phyloP scores from a whole-genome alignment of 2,329 filamentous ascomycete species.

The Xenosphaeropsis pyriputrescens region DNA sequence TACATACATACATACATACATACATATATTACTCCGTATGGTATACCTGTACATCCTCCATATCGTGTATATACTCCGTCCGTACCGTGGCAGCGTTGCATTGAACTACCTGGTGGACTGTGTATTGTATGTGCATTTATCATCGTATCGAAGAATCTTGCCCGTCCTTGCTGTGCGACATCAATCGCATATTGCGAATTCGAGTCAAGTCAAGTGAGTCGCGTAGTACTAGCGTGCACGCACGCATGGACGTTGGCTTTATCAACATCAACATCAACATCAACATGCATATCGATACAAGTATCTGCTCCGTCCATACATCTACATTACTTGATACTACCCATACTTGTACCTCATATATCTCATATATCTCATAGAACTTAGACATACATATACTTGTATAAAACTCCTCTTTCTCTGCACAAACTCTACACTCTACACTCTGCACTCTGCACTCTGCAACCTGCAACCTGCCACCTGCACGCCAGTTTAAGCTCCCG shows the following conservation, averaged over 20 bases:
- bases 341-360: neutral
- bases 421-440: no score
- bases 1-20: neutral
- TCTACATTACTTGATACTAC: neutral
- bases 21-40: neutral
- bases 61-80: no score
- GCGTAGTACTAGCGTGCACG: constrained; percentile 2
- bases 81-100: no score
- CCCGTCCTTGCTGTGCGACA: constrained; percentile 11
- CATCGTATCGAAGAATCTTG: constrained; percentile 5
- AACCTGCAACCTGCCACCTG: no score
- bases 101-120: no score
- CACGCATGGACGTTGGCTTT: no score
- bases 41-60: neutral
- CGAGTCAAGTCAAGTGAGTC: constrained; percentile 10
- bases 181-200: constrained; percentile 10
- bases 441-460: no score
- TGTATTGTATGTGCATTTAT: neutral
- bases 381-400: no score
- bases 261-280: no score
- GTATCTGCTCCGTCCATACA: neutral
- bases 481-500: no score
- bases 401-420: no score
- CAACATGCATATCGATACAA: no score
- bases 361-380: neutral